phyloP scores from a whole-genome alignment of 129 eudicot species.

The Erigeron canadensis region DNA sequence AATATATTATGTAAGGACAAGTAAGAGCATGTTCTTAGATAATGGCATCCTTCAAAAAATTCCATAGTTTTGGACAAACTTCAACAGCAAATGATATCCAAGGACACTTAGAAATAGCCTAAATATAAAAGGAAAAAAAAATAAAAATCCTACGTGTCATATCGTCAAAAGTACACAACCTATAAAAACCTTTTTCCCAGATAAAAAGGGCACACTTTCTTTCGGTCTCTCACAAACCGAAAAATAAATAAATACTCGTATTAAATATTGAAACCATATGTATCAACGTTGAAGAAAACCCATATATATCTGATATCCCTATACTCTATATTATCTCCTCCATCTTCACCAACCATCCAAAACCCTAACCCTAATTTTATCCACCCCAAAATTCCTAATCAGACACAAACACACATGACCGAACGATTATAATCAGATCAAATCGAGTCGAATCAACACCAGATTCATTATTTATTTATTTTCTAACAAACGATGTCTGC shows the following conservation, averaged over 20 bases:
- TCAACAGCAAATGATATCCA: too few species aligned
- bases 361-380: slow-evolving; percentile 26
- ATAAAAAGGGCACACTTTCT: slow-evolving; percentile 20
- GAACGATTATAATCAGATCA: slow-evolving; percentile 11
- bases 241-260: too few species aligned
- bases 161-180: slow-evolving; percentile 24
- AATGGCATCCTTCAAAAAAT: too few species aligned
- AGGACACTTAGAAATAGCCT: too few species aligned
- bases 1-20: too few species aligned
- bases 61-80: too few species aligned
- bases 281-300: too few species aligned
- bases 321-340: slow-evolving; percentile 27
- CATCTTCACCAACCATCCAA: slow-evolving; percentile 13
- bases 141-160: slow-evolving; percentile 15
- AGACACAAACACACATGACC: slow-evolving; percentile 11
- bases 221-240: too few species aligned
- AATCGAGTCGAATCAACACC: slow-evolving; percentile 24
- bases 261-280: too few species aligned
- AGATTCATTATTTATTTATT: slow-evolving; percentile 21
- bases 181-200: slow-evolving; percentile 12
- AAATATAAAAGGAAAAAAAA: not conserved
- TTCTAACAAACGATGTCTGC: slow-evolving; percentile 43
- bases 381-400: not conserved
- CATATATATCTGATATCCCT: not conserved
- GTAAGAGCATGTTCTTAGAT: too few species aligned